phyloP scores from a whole-genome alignment of 2,329 filamentous ascomycete species.

The Neurospora crassa region DNA sequence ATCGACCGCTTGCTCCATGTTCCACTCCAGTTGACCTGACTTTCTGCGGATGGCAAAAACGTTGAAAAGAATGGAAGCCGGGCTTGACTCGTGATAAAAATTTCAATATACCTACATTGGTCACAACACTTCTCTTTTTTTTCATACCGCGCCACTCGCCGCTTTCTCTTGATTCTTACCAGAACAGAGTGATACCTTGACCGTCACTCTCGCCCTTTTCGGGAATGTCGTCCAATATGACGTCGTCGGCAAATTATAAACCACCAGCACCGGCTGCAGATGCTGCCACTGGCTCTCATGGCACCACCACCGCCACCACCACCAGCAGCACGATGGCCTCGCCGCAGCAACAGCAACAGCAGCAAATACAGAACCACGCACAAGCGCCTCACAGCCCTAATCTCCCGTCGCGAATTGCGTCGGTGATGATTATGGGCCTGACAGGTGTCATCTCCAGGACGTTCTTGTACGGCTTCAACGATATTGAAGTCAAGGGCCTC shows the following conservation, averaged over 20 bases:
- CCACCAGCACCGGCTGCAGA: not conserved
- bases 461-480: constrained; percentile 68
- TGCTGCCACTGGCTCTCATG: not conserved
- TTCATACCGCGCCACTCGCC: not conserved
- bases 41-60: not conserved
- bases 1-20: not conserved
- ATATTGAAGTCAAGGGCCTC: constrained; percentile 66
- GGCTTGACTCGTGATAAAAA: not conserved
- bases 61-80: not conserved
- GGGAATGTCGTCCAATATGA: not conserved
- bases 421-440: constrained; percentile 64
- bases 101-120: not conserved
- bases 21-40: not conserved
- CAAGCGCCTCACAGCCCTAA: constrained; percentile 37
- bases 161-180: not conserved
- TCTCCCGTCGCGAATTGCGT: constrained; percentile 62
- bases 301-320: not conserved
- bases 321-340: not conserved
- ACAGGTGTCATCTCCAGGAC: constrained; percentile 60
- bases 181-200: not conserved
- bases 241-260: not conserved
- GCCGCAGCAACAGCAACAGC: not conserved
- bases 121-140: not conserved
- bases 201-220: not conserved
- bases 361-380: constrained; percentile 2